These are phyloP conservation scores for Trichoderma virens DNA, from an alignment of 495 filamentous ascomycete species.

Conservation along the genomic window DNA sequence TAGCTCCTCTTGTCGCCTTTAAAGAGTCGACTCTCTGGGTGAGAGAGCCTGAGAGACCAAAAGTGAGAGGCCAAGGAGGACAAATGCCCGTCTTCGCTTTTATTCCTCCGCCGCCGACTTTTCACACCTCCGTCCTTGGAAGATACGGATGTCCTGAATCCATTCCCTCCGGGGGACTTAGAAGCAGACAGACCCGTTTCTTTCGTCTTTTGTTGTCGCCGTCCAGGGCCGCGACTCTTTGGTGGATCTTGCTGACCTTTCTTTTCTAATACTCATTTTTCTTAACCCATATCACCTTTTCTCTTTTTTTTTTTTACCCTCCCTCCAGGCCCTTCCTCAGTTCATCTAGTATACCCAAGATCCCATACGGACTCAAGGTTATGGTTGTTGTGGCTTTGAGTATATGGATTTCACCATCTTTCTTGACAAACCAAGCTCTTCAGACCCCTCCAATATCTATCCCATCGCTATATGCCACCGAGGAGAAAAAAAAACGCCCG, in stretches of 20 bases:
- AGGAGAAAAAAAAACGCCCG: slow-evolving; percentile 1
- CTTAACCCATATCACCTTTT: not conserved
- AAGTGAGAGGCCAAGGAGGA: not conserved
- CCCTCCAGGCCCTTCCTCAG: not conserved
- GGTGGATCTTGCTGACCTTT: slow-evolving; percentile 7
- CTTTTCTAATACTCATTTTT: not conserved
- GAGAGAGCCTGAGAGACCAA: not conserved
- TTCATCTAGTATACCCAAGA: not conserved
- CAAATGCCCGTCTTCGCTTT: not conserved
- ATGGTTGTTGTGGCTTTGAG: slow-evolving; percentile 1
- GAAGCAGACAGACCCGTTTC: not conserved
- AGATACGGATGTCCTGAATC: not conserved
- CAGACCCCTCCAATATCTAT: not conserved
- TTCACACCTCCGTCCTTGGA: not conserved
- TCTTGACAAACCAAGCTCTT: not conserved
- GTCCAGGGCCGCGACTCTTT: slow-evolving; percentile 4
- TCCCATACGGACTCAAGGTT: not conserved
- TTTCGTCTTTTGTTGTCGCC: not conserved
- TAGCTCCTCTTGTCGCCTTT: not conserved
- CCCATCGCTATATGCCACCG: not conserved
- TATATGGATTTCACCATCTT: slow-evolving; percentile 4
- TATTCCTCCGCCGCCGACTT: not conserved
- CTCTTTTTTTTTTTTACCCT: not conserved
- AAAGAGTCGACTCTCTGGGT: not conserved
- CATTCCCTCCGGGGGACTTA: not conserved